Base-by-base conservation (phyloP, 208 protist genomes). In the Trypanosomatidae sp. region DNA sequence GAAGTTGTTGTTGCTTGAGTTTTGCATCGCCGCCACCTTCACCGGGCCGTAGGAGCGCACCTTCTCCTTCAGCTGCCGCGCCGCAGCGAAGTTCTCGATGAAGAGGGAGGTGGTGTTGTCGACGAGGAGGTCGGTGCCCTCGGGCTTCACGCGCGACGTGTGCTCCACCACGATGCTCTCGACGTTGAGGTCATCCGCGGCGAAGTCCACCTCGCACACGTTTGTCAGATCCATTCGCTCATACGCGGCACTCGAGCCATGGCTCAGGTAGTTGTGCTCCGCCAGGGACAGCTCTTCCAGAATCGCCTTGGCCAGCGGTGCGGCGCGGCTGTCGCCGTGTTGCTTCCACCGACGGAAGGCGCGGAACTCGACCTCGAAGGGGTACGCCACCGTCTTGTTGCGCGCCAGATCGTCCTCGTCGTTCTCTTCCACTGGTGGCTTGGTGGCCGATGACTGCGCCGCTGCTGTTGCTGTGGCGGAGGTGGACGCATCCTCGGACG, bases 31-130 rank as follows among this genome's bases (percentile, higher is more conserved):
- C 6, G 81, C 82, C 17, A 87, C 80, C 65, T 84, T 81, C 36
- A 77, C 67, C 3, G 74, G 71, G 25, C 84, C 84, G 62, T 88
- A 84, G 66, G 88, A 68, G 30, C 69, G 72, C 52, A 95, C 74
- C 55, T 88, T 81, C 49, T 88, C 77, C 76, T 85, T 90, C 41
- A 96, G 66, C 60, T 84, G 84, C 3, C 91, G 89, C 19, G 91
- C 91, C 33, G 87, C 89, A 25, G 87, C 87, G 71, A 96, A 96
- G 80, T 96, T 96, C 67, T 96, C 91, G 73, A 96, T 92, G 80
- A 85, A 91, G 17, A 96, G 80, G 12, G 91, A 88, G 7, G 91
- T 91, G 6, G 89, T 92, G 66, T 87, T 94, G 81, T 96, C 91
- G 13, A 96, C 87, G 1, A 88, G 80, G 44, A 96, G 77, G 59